Conservation (phyloP, 495 filamentous ascomycete genomes). For the Penicillium steckii region DNA sequence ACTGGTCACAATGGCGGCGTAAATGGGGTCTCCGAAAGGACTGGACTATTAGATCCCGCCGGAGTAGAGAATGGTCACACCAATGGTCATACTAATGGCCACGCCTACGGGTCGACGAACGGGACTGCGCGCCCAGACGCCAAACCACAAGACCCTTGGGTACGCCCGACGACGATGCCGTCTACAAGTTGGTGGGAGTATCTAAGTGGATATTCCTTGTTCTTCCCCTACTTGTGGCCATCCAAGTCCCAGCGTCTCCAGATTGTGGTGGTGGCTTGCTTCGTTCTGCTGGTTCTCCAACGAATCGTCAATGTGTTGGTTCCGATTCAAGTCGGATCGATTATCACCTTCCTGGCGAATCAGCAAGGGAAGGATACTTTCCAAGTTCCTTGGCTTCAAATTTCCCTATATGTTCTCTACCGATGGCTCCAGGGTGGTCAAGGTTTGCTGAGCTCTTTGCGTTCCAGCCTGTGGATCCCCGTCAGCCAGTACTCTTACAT, state of each 20-base stretch:
- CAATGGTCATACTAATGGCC: slow-evolving; percentile 45
- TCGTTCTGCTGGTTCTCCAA: slow-evolving; percentile 68
- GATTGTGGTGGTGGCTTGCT: slow-evolving; percentile 70
- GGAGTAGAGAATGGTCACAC: slow-evolving; percentile 40
- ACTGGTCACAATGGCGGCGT: slow-evolving; percentile 23
- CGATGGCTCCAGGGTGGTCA: slow-evolving; percentile 86
- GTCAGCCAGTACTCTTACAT: slow-evolving; percentile 96
- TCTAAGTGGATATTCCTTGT: slow-evolving; percentile 79
- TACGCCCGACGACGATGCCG: slow-evolving; percentile 61
- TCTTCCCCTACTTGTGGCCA: slow-evolving; percentile 92
- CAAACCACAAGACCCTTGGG: slow-evolving; percentile 56
- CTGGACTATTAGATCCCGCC: slow-evolving; percentile 44
- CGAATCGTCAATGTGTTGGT: slow-evolving; percentile 77
- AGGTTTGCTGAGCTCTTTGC: slow-evolving; percentile 77
- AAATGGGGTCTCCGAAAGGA: slow-evolving; percentile 53
- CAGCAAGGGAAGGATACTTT: slow-evolving; percentile 42
- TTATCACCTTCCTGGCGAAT: slow-evolving; percentile 65
- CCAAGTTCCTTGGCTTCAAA: slow-evolving; percentile 63
- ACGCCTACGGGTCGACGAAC: slow-evolving; percentile 50
- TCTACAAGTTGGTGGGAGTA: slow-evolving; percentile 89
- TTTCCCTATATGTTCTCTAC: slow-evolving; percentile 75
- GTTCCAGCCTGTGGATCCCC: slow-evolving; percentile 88
- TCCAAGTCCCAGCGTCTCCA: slow-evolving; percentile 68
- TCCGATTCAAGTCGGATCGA: slow-evolving; percentile 69
- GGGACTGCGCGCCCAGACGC: slow-evolving; percentile 35